Evolutionary conservation across 2,329 filamentous ascomycete genomes (phyloP).

Genomic region (Talaromyces sp.): DNA sequence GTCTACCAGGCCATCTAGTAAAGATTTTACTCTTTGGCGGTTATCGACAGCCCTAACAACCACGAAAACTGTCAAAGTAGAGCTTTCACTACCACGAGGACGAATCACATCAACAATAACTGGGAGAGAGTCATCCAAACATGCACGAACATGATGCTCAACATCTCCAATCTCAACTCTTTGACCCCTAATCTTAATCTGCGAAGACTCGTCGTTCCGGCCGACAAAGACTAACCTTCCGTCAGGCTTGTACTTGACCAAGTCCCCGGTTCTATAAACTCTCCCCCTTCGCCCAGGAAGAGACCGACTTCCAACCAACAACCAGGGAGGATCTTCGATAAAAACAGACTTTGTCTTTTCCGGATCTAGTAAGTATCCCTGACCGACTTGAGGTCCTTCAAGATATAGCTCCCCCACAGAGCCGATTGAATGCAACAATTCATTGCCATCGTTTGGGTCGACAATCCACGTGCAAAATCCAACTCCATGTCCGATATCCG

Average conservation of each 20-base stretch:
- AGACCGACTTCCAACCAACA: constrained; percentile 44
- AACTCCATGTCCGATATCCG: constrained; percentile 11
- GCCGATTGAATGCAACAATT: constrained; percentile 68
- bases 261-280: constrained; percentile 79
- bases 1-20: neutral
- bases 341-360: constrained; percentile 73
- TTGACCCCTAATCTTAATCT: constrained; percentile 20
- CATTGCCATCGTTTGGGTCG: neutral
- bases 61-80: constrained; percentile 2
- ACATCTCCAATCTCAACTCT: constrained; percentile 18
- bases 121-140: neutral
- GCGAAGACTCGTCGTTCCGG: constrained; percentile 17
- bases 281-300: constrained; percentile 42
- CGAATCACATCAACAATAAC: constrained; percentile 10
- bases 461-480: constrained; percentile 12
- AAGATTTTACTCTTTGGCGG: neutral
- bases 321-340: constrained; percentile 58
- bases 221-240: constrained; percentile 16
- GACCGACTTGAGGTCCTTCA: constrained; percentile 77
- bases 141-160: constrained; percentile 12
- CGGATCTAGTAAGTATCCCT: constrained; percentile 76
- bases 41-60: neutral
- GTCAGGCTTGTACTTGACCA: constrained; percentile 56
- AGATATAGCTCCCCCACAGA: constrained; percentile 81
- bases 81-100: neutral